Percentiles rank a stretch among this genome's conserved stretches.
Evolutionary conservation across 495 filamentous ascomycete species (phyloP).

Genomic region (Neurospora sp.): DNA sequence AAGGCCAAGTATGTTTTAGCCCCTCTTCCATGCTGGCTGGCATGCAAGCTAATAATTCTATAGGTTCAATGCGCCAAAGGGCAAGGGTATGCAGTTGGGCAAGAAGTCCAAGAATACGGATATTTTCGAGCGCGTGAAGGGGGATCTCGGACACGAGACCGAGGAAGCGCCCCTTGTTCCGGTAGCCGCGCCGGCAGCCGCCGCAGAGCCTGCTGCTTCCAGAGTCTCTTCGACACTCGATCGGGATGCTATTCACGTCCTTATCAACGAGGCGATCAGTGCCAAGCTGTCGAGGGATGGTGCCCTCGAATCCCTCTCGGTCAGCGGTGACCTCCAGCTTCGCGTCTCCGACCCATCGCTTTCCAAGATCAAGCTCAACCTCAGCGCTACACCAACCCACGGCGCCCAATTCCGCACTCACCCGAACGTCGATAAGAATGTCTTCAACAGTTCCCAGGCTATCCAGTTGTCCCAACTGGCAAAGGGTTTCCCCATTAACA

Average conservation of each 20-base stretch:
- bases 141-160: constrained; percentile 70
- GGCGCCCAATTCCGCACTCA: constrained; percentile 86
- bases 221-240: constrained; percentile 57
- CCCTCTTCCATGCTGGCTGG: background rate
- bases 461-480: constrained; percentile 79
- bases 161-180: constrained; percentile 69
- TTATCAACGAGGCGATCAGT: constrained; percentile 76
- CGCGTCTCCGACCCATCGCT: constrained; percentile 78
- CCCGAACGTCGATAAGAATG: constrained; percentile 82
- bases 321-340: constrained; percentile 84
- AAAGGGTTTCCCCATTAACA: constrained; percentile 86
- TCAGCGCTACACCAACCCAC: constrained; percentile 61
- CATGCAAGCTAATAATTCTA: constrained; percentile 10
- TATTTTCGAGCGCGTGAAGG: constrained; percentile 92
- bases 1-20: constrained; percentile 59
- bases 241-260: constrained; percentile 74
- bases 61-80: constrained; percentile 56
- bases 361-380: constrained; percentile 77
- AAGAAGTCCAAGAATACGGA: constrained; percentile 95
- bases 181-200: constrained; percentile 47
- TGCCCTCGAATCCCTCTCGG: constrained; percentile 66
- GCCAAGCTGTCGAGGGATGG: constrained; percentile 84
- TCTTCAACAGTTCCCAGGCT: constrained; percentile 64
- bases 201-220: constrained; percentile 44
- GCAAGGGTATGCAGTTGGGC: constrained; percentile 97